A percentile compares a stretch with the other conserved stretches of the same genome.
These are phyloP conservation scores for Wickerhamomyces bisporus DNA, from an alignment of 805 yeast species.

Conservation along the genomic window DNA sequence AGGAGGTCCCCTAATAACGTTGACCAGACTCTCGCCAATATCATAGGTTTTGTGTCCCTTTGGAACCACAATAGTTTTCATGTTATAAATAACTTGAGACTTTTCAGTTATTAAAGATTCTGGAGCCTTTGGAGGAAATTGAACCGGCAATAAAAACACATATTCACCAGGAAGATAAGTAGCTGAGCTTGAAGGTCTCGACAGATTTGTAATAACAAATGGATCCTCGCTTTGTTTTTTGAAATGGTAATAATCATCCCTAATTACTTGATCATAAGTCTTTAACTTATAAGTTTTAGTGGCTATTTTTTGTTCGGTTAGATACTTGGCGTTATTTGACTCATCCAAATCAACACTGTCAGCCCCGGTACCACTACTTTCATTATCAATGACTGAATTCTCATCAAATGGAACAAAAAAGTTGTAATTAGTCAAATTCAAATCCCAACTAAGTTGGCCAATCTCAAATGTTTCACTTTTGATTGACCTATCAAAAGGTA, in stretches of 20 bases:
- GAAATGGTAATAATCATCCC: conserved; percentile 12
- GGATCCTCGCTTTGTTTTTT: conserved; percentile 11
- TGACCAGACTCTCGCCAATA: conserved; percentile 29
- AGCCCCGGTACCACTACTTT: conserved; percentile 8
- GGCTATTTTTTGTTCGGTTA: conserved; percentile 13
- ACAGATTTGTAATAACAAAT: conserved; percentile 12
- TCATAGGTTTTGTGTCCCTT: conserved; percentile 27
- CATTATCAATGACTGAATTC: conserved; percentile 13
- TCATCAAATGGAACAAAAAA: conserved; percentile 30
- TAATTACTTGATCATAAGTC: conserved; percentile 11
- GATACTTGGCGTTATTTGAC: conserved; percentile 5
- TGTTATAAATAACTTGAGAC: conserved; percentile 40
- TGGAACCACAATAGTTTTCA: conserved; percentile 28
- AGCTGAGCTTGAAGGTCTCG: conserved; percentile 7
- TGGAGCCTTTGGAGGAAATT: conserved; percentile 58
- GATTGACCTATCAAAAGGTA: conserved; percentile 40
- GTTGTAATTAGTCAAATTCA: conserved; percentile 38
- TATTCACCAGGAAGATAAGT: conserved; percentile 59
- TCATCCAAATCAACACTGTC: conserved; percentile 5
- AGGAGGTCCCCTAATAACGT: conserved; percentile 38
- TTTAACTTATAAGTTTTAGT: conserved; percentile 8
- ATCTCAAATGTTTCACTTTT: conserved; percentile 43
- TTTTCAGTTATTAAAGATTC: conserved; percentile 51
- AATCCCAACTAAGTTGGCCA: conserved; percentile 45
- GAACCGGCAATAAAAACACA: conserved; percentile 58